Conservation (phyloP, 495 filamentous ascomycete genomes). For the Tuber brumale region DNA sequence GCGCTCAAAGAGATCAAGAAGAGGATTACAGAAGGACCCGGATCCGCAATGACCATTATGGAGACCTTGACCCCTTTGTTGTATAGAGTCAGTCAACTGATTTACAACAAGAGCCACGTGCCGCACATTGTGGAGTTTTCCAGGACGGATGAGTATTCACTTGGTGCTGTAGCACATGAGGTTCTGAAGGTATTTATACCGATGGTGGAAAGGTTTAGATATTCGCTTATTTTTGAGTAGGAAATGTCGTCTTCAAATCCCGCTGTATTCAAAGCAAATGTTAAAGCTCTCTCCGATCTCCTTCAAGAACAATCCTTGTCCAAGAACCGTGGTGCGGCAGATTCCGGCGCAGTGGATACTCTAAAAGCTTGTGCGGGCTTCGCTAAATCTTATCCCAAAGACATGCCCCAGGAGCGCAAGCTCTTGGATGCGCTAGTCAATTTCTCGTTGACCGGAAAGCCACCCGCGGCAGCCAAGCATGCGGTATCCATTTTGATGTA, state of each 20-base stretch:
- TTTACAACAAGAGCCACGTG: slow-evolving; percentile 92
- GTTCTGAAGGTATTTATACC: slow-evolving; percentile 55
- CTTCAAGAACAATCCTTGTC: slow-evolving; percentile 70
- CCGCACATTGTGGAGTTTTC: slow-evolving; percentile 82
- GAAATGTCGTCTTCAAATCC: slow-evolving; percentile 86
- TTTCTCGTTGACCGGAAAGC: slow-evolving; percentile 74
- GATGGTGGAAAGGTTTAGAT: not conserved
- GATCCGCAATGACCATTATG: slow-evolving; percentile 52
- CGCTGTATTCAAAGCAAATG: slow-evolving; percentile 81
- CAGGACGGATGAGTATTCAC: slow-evolving; percentile 66
- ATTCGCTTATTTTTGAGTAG: slow-evolving; percentile 3
- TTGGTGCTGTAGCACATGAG: slow-evolving; percentile 77
- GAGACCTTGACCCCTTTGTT: slow-evolving; percentile 78
- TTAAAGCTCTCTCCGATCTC: slow-evolving; percentile 82
- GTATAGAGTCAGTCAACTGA: slow-evolving; percentile 71
- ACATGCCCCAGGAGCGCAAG: slow-evolving; percentile 77
- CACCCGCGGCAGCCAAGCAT: slow-evolving; percentile 80
- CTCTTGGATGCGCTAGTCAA: slow-evolving; percentile 71
- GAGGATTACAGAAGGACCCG: slow-evolving; percentile 62
- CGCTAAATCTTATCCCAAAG: slow-evolving; percentile 72
- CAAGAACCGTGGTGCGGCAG: slow-evolving; percentile 56
- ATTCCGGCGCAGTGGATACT: slow-evolving; percentile 68
- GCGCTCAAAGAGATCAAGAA: slow-evolving; percentile 85
- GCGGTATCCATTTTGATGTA: slow-evolving; percentile 79
- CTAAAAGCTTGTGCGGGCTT: slow-evolving; percentile 89